Evolutionary conservation across 768 basidiomycete genomes (phyloP), one percentile per base, ranked within the genome.

Genomic region (Leucosporidium scottii): DNA sequence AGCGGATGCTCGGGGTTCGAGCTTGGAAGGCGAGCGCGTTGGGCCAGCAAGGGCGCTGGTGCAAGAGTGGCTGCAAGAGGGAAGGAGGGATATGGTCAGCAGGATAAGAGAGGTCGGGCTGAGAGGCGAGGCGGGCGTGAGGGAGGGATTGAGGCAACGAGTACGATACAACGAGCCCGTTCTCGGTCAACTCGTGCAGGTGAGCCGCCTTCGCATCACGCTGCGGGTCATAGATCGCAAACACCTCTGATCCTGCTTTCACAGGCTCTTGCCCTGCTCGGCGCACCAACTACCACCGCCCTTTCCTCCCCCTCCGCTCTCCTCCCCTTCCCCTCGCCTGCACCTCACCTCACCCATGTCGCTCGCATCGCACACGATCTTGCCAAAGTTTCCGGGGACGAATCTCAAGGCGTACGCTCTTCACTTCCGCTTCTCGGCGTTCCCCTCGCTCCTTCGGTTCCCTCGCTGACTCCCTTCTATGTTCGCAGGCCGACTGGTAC

Each of bases 401-500:
- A 66, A 17, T 49, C 60, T 0, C 71, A 72, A 55, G 71, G 71
- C 2, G 71, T 72, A 13, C 20, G 36, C 17, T 25, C 21, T 1
- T 10, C 28, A n/a, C 28, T 48, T 25, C 47, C 13, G 6, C 44
- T 4, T 25, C 15, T 13, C 21, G 1, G 15, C 8, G 50, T 34
- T 34, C n/a, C n/a, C n/a, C n/a, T n/a, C n/a, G n/a, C n/a, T n/a
- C n/a, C n/a, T n/a, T n/a, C n/a, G n/a, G n/a, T n/a, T n/a, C 13
- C 8, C 15, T 36, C 1, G 36, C 31, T 13, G 13, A 13, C 25
- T 39, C 20, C 1, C 17, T 3, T 31, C 10, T 15, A n/a, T 21
- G 12, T 39, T 25, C 59, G 18, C 69, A 72, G 71, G 66, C 65
- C 31, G 67, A 54, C 1, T 72, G 71, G 71, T 72, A 72, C 59